A percentile compares a stretch with the other conserved stretches of the same genome.
These are phyloP conservation scores for Penicillium sp. DNA, from an alignment of 2,329 filamentous ascomycete species.

Conservation along the genomic window DNA sequence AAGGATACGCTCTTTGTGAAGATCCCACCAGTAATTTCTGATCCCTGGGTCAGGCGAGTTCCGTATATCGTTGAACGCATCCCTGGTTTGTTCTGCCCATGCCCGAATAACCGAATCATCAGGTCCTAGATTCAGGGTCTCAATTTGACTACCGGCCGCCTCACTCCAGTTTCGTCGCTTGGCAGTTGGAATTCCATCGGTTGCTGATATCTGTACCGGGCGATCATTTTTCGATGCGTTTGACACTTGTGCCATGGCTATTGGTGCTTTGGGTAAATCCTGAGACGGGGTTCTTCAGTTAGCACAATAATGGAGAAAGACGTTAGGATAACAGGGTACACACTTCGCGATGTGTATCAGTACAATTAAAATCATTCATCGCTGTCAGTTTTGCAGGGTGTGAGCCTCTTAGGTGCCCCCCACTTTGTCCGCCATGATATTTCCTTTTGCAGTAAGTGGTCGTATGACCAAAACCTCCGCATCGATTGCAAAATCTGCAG, in stretches of 20 bases:
- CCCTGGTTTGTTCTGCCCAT: not conserved
- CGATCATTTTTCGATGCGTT: not conserved
- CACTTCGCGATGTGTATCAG: not conserved
- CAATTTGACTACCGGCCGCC: not conserved
- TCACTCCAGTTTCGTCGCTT: not conserved
- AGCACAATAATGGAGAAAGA: not conserved
- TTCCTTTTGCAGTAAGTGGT: not conserved
- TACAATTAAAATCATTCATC: not conserved
- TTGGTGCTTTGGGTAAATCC: not conserved
- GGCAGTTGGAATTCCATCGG: not conserved
- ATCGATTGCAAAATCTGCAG: not conserved
- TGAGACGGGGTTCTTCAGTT: not conserved
- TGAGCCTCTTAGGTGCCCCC: not conserved
- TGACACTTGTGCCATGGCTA: not conserved
- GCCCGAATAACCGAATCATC: not conserved
- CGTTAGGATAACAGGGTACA: not conserved
- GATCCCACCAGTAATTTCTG: not conserved
- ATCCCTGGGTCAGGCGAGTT: not conserved
- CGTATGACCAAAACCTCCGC: not conserved
- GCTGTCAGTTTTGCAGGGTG: not conserved
- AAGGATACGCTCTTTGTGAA: not conserved
- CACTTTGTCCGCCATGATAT: not conserved
- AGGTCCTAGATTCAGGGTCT: not conserved
- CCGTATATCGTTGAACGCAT: not conserved
- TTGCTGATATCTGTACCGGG: not conserved